Conservation (phyloP, 2,329 filamentous ascomycete genomes). For the Fusarium transvaalense region DNA sequence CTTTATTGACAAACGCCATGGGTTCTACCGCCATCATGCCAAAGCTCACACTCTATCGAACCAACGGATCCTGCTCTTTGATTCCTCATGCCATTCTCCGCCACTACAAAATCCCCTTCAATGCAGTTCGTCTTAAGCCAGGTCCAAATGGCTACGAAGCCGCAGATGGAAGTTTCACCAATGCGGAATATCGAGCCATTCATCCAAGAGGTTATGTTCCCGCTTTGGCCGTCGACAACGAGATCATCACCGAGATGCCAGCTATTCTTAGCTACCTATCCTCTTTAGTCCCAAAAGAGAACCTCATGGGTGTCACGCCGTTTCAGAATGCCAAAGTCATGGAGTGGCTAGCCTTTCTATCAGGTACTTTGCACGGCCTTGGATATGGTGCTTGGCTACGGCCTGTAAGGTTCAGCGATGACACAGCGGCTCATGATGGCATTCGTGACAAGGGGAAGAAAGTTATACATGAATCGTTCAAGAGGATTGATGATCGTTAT, state of each 20-base stretch:
- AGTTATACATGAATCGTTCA: background rate
- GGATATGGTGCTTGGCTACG: slow-evolving; percentile 47
- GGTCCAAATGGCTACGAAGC: slow-evolving; percentile 41
- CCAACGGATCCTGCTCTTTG: slow-evolving; percentile 50
- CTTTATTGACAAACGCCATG: background rate
- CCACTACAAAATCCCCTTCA: slow-evolving; percentile 49
- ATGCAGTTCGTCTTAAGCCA: slow-evolving; percentile 33
- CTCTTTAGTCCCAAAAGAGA: slow-evolving; percentile 34
- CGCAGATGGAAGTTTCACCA: slow-evolving; percentile 50
- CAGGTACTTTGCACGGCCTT: slow-evolving; percentile 49
- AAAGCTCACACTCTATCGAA: slow-evolving; percentile 49
- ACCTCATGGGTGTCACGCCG: slow-evolving; percentile 38
- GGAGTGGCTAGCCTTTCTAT: slow-evolving; percentile 53
- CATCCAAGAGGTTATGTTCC: slow-evolving; percentile 52
- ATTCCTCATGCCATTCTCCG: slow-evolving; percentile 49
- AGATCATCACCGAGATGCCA: slow-evolving; percentile 51
- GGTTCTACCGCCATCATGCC: slow-evolving; percentile 25
- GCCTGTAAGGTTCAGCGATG: slow-evolving; percentile 48
- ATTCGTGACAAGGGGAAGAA: slow-evolving; percentile 19
- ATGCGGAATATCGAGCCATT: slow-evolving; percentile 48
- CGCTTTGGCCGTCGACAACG: slow-evolving; percentile 46
- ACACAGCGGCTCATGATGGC: background rate
- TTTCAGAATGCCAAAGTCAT: slow-evolving; percentile 45
- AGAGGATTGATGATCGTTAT: slow-evolving; percentile 11
- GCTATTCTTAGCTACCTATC: slow-evolving; percentile 53